Base-by-base conservation (phyloP, 345 rosid genomes). In the Noccaea caerulescens region DNA sequence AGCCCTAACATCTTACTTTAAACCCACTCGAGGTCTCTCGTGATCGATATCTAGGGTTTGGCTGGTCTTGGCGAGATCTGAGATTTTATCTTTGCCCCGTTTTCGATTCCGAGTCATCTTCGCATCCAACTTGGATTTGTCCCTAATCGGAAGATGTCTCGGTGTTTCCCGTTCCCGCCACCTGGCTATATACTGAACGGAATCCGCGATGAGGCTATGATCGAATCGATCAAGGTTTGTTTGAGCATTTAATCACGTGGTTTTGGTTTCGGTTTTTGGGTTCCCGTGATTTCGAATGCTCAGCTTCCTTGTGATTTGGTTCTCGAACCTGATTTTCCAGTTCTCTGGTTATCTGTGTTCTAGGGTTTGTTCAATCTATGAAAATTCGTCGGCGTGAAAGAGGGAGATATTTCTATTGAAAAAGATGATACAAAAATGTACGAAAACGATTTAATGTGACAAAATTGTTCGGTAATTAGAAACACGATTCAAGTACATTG, bases 181-280 rank as follows among this genome's bases (percentile, higher is more conserved):
- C 83, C 77, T 53, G 80, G 80, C 23, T 76, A 78, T 66, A 58
- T 62, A 67, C 67, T 80, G 46, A 76, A 56, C 63, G 85, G 85
- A 63, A 71, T 51, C 9, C 46, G 79, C 56, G 83, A 73, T 50
- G 82, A 74, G 72, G 76, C 82, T 72, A 32, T 80, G 86, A 80
- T 77, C 72, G 79, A 79, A 59, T 80, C 85, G 70, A 76, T 80
- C 75, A 80, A 89, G 96, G 92, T 89, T 87, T 65, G 96, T 75
- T 75, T 75, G 78, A 75, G 78, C 73, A 68, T 41, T 32, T 65
- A n/a, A 47, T 56, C 46, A 39, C 50, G 32, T 79, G 69, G 68
- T n/a, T 72, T 9, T 0, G 33, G 42, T 41, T 50, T 66, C 13
- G 45, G 46, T 16, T 37, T 27, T 44, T 55, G 14, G 57, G 13